Conservation (phyloP, 2,329 filamentous ascomycete species). For the Apiospora rasikravindrae region DNA sequence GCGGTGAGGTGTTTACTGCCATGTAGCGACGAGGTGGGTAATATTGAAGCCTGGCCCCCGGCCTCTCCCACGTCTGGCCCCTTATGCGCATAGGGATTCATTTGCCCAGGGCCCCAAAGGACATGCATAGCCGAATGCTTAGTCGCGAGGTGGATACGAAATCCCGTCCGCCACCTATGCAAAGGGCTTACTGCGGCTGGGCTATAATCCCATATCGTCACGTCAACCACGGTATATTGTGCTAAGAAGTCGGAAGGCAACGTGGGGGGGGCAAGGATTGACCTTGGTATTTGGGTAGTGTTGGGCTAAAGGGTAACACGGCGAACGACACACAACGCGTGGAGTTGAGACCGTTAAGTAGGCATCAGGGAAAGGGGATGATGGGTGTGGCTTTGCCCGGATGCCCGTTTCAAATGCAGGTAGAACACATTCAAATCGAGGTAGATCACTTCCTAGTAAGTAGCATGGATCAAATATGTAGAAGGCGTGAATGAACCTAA, state of each 20-base stretch:
- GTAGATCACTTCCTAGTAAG: no score
- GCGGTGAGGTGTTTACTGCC: neutral
- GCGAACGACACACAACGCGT: neutral
- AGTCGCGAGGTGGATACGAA: neutral
- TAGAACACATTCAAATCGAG: neutral
- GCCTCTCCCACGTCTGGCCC: neutral
- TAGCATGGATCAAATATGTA: neutral
- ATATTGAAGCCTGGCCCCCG: neutral
- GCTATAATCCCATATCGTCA: neutral
- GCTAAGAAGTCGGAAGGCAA: neutral
- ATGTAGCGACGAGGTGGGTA: conserved; percentile 8
- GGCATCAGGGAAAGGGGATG: neutral
- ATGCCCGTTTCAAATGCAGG: neutral
- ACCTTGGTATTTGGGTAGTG: neutral
- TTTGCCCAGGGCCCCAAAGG: neutral
- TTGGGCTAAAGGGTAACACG: neutral
- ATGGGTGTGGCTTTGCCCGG: neutral
- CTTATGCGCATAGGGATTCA: conserved; percentile 14
- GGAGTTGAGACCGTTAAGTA: neutral
- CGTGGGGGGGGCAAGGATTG: conserved; percentile 15
- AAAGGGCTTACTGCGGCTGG: neutral
- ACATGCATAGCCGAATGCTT: neutral
- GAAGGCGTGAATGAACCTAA: neutral
- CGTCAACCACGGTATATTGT: neutral
- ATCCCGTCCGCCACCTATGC: neutral